Evolutionary conservation across 805 yeast genomes (phyloP).

Genomic region (Wickerhamiella brachini): DNA sequence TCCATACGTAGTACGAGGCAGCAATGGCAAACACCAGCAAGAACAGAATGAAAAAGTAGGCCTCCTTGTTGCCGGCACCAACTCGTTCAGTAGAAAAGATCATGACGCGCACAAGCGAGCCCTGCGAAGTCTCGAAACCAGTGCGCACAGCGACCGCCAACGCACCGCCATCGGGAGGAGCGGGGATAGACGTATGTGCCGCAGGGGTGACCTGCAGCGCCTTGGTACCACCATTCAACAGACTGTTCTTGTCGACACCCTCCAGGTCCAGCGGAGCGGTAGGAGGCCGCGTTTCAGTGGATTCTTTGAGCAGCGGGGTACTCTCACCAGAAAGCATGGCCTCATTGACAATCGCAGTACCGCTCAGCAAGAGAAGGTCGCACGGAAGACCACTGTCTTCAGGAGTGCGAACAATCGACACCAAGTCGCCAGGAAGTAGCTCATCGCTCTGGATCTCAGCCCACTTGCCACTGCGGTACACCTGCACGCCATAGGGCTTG

Average conservation of each 20-base stretch:
- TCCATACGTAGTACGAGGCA: slow-evolving; percentile 97
- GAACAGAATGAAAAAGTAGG: slow-evolving; percentile 82
- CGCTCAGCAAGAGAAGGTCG: slow-evolving; percentile 73
- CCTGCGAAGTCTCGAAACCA: slow-evolving; percentile 98
- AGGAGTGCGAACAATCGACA: slow-evolving; percentile 72
- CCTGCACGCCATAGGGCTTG: slow-evolving; percentile 73
- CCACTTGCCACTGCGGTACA: slow-evolving; percentile 63
- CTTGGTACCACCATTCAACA: slow-evolving; percentile 91
- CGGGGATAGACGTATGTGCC: slow-evolving; percentile 31
- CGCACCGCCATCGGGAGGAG: slow-evolving; percentile 87
- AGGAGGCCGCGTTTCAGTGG: slow-evolving; percentile 68
- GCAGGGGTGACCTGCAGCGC: slow-evolving; percentile 82
- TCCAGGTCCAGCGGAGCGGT: slow-evolving; percentile 57
- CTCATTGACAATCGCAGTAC: slow-evolving; percentile 91
- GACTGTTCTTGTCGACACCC: slow-evolving; percentile 76
- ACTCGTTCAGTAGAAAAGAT: slow-evolving; percentile 93
- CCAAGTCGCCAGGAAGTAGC: slow-evolving; percentile 77
- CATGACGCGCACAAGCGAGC: slow-evolving; percentile 94
- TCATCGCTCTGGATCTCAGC: slow-evolving; percentile 50
- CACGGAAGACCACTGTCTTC: slow-evolving; percentile 93
- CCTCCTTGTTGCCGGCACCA: slow-evolving; percentile 89
- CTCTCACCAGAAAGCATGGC: slow-evolving; percentile 99
- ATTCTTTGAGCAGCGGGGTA: slow-evolving; percentile 89
- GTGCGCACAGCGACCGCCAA: slow-evolving; percentile 81
- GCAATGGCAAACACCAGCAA: slow-evolving; percentile 81